Base-by-base conservation (phyloP, 176 grass and related monocot species). In the Areca catechu region DNA sequence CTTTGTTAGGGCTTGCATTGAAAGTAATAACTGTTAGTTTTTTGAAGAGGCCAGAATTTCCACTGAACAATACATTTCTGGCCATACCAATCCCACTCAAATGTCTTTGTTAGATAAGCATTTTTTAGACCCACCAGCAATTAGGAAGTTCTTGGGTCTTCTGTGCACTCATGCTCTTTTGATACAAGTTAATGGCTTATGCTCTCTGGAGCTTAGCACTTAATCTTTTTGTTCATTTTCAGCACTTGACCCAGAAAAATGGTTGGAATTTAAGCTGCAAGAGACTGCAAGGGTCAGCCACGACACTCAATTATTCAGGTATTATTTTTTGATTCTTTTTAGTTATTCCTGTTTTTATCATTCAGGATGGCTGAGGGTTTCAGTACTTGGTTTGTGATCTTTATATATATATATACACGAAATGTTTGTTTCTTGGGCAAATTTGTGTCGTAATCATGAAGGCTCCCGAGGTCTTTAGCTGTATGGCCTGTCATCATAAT, bases 201-300 rank as follows among this genome's bases (percentile, higher is more conserved):
- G 16, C 25, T 12, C 29, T 15, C 19, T 72, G 61, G 15, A n/a
- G 16, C 25, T 22, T 25, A 54, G 14, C 3, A 22, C 34, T 37
- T 19, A 22, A 15, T 47, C 24, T 24, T 15, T 53, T 48, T 71
- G 16, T 24, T 69, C 49, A 29, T 61, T 73, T 73, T 54, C 80
- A 97, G 92, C 92, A 53, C 86, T 97, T 69, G 76, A 97, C 61
- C 86, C 92, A 63, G 92, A 97, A 69, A 91, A 97, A 30, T 97
- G 92, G 86, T 73, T 91, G 55, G 83, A 91, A 72, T 97, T 97
- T 58, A 97, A 85, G 75, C 83, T 97, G 66, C 79, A 87, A 62
- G 86, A 91, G 28, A 91, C 85, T 72, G 92, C 86, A 74, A 85
- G 28, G 28, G 92, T 97, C 62, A 97, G 83, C 58, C 86, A 91